These are phyloP conservation scores for Aspergillus homomorphus DNA, from an alignment of 495 filamentous ascomycete genomes.

Conservation along the genomic window DNA sequence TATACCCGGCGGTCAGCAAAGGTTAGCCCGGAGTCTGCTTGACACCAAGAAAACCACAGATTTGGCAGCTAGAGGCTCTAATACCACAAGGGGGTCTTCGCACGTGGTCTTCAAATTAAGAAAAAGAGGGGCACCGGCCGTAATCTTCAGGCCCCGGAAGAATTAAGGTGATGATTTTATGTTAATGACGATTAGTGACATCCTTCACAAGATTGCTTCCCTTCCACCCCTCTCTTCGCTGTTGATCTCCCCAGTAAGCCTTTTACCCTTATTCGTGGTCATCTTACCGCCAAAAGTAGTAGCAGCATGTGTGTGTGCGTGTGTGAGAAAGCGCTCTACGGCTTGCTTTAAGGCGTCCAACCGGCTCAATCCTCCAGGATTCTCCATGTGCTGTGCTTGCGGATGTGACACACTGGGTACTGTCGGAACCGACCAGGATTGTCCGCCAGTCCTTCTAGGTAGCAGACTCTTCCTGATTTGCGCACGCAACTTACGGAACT, in stretches of 20 bases:
- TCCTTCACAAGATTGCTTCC: too few species aligned
- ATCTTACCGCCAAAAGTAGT: too few species aligned
- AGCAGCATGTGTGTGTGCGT: too few species aligned
- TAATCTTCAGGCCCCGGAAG: conserved; percentile 15
- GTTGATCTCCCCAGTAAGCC: too few species aligned
- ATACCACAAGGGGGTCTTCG: not conserved
- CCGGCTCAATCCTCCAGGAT: not conserved
- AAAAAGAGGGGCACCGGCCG: not conserved
- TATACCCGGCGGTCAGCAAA: too few species aligned
- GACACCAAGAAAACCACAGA: not conserved
- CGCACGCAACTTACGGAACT: not conserved
- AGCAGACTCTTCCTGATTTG: too few species aligned
- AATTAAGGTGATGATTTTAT: conserved; percentile 5
- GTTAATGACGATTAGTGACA: too few species aligned
- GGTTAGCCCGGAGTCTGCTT: too few species aligned
- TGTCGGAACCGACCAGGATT: not conserved
- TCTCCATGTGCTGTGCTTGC: not conserved
- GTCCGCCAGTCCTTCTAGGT: too few species aligned
- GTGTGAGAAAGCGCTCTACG: not conserved
- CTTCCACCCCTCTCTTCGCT: too few species aligned
- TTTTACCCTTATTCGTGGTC: too few species aligned
- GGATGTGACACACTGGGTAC: not conserved
- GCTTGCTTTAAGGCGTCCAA: not conserved
- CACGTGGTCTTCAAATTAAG: conserved; percentile 6
- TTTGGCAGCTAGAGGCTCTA: not conserved